Conservation (phyloP, 257 asterid genomes). For the Coffea canephora region DNA sequence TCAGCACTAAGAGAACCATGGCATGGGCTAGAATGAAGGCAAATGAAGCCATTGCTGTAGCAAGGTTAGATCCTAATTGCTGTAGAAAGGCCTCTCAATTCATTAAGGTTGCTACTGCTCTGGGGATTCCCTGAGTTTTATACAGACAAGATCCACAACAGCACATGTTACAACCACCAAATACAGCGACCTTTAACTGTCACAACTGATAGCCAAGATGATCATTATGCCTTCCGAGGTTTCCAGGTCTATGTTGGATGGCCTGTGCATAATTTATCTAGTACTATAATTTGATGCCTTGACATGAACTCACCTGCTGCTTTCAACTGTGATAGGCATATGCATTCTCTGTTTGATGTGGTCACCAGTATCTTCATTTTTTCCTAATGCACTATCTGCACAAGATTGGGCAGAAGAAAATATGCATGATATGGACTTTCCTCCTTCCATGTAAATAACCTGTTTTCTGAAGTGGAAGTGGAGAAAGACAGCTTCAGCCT, state of each 20-base stretch:
- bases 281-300: conserved; percentile 7
- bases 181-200: conserved; percentile 49
- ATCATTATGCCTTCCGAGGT: conserved; percentile 9
- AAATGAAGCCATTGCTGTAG: conserved; percentile 35
- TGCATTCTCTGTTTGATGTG: neutral
- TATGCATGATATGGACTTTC: conserved; percentile 33
- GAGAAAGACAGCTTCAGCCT: conserved; percentile 33
- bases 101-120: neutral
- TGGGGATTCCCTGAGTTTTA: conserved; percentile 8
- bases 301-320: conserved; percentile 3
- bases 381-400: neutral
- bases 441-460: conserved; percentile 36
- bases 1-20: conserved; percentile 32
- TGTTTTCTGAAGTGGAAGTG: conserved; percentile 36
- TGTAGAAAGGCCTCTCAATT: neutral
- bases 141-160: conserved; percentile 10
- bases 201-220: conserved; percentile 1
- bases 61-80: neutral
- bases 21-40: conserved; percentile 17
- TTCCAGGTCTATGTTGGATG: conserved; percentile 7
- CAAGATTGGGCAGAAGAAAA: conserved; percentile 11
- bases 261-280: neutral
- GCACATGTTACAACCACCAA: conserved; percentile 56
- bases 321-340: conserved; percentile 5
- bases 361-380: neutral